Percentiles rank a stretch among this genome's conserved stretches.
Evolutionary conservation across 2,329 filamentous ascomycete species (phyloP).

Genomic region (Tolypocladium amazonense): DNA sequence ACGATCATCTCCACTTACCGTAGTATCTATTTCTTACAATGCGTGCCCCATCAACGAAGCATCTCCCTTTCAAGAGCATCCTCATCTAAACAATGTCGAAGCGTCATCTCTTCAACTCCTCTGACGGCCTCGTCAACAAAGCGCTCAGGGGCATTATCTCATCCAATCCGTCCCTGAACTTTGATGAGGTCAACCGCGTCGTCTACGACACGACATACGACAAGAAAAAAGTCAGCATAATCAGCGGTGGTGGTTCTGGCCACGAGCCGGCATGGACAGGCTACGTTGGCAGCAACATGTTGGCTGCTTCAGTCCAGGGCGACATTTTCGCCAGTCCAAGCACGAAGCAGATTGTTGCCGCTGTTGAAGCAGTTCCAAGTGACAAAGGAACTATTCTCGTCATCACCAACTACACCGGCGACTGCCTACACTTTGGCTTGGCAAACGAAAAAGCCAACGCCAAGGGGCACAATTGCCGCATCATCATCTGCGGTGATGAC

Average conservation of each 20-base stretch:
- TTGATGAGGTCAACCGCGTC: conserved; percentile 40
- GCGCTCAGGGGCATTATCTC: conserved; percentile 38
- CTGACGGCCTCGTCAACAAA: conserved; percentile 43
- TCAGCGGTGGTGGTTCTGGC: conserved; percentile 45
- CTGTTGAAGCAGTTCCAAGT: conserved; percentile 43
- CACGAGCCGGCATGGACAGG: conserved; percentile 55
- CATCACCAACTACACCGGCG: conserved; percentile 55
- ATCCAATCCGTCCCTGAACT: conserved; percentile 39
- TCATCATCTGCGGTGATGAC: conserved; percentile 54
- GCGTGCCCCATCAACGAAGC: background rate
- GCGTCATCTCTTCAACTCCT: conserved; percentile 39
- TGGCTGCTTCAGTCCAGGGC: conserved; percentile 50
- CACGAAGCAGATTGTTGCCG: conserved; percentile 53
- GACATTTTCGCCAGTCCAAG: conserved; percentile 55
- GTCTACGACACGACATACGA: conserved; percentile 37
- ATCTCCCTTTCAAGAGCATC: background rate
- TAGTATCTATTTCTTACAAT: background rate
- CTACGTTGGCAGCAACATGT: conserved; percentile 51
- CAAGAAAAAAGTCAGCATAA: conserved; percentile 34
- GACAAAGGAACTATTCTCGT: conserved; percentile 47
- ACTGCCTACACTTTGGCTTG: conserved; percentile 51
- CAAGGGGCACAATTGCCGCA: conserved; percentile 39
- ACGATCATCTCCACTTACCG: background rate
- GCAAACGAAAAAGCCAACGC: conserved; percentile 48
- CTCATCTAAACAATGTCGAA: conserved; percentile 32